Evolutionary conservation across 257 asterid genomes (phyloP).

Genomic region (Eucommia ulmoides): DNA sequence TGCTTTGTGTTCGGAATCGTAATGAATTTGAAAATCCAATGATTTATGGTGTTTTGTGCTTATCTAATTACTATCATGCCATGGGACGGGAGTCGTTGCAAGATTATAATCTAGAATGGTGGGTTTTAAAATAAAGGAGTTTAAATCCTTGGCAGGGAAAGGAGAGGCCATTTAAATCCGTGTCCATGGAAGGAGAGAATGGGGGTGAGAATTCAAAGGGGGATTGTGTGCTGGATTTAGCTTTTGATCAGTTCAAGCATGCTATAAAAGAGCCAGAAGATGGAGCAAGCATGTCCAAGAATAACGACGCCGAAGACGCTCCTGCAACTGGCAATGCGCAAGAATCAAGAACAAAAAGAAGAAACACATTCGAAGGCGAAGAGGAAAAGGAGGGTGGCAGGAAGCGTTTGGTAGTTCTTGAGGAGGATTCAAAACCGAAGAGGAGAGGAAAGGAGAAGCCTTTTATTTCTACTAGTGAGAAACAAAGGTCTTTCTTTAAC

Average conservation of each 20-base stretch:
- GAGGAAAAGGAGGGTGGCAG: conserved; percentile 21
- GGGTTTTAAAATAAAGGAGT: no score
- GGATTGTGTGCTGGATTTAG: conserved; percentile 27
- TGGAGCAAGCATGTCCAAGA: conserved; percentile 5
- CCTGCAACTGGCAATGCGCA: neutral
- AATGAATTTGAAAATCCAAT: neutral
- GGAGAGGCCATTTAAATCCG: conserved; percentile 21
- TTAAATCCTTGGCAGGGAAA: conserved; percentile 28
- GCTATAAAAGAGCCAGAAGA: conserved; percentile 12
- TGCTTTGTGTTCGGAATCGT: neutral
- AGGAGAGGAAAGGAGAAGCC: conserved; percentile 21
- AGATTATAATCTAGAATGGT: no score
- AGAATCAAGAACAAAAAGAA: neutral
- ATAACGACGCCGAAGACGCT: no score
- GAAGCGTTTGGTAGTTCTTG: conserved; percentile 57
- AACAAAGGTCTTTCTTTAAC: conserved; percentile 36
- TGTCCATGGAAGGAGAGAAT: conserved; percentile 12
- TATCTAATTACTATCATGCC: no score
- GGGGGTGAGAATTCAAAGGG: conserved; percentile 10
- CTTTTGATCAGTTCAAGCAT: conserved; percentile 44
- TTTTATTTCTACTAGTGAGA: conserved; percentile 16
- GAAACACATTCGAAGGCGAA: neutral
- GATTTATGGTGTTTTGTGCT: neutral
- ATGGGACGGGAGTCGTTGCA: neutral
- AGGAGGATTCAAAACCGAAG: conserved; percentile 41